Evolutionary conservation across 2,329 filamentous ascomycete species (phyloP).

Genomic region (Diplodia corticola): DNA sequence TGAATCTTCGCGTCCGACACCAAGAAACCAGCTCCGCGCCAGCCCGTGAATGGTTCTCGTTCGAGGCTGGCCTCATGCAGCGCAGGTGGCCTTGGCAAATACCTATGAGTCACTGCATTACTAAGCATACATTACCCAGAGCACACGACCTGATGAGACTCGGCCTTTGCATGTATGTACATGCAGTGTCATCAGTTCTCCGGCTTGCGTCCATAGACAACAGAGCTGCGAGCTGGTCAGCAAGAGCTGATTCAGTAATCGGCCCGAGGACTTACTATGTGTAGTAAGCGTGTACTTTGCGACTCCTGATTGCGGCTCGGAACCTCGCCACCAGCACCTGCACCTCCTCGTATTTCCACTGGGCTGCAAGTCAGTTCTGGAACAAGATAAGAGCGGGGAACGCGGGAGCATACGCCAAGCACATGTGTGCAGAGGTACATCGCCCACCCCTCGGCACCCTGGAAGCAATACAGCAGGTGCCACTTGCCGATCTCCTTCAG

Average conservation of each 20-base stretch:
- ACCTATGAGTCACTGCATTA: not conserved
- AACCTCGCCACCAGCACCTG: slow-evolving; percentile 17
- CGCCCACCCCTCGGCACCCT: slow-evolving; percentile 25
- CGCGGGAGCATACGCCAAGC: not conserved
- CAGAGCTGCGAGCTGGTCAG: not conserved
- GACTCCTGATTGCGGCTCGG: slow-evolving; percentile 10
- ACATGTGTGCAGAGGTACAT: slow-evolving; percentile 20
- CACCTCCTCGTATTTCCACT: slow-evolving; percentile 23
- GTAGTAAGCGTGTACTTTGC: slow-evolving; percentile 17
- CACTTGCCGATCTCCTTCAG: slow-evolving; percentile 53
- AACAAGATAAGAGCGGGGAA: not conserved
- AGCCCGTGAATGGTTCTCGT: too few relatives aligned
- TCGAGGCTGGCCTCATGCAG: not conserved
- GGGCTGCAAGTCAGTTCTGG: not conserved
- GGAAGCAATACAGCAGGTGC: slow-evolving; percentile 32
- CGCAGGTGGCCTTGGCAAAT: not conserved
- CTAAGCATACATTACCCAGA: not conserved
- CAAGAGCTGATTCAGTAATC: not conserved
- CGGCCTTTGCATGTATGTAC: too few relatives aligned
- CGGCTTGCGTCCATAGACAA: slow-evolving; percentile 14
- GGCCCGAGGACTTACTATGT: not conserved
- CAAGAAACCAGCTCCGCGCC: not conserved
- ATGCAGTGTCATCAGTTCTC: not conserved
- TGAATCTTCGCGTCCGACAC: not conserved
- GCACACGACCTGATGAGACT: not conserved